Evolutionary conservation across 1,284 basidiomycete genomes (phyloP), one percentile per base, ranked within the genome.

Genomic region (Boletus sp.): DNA sequence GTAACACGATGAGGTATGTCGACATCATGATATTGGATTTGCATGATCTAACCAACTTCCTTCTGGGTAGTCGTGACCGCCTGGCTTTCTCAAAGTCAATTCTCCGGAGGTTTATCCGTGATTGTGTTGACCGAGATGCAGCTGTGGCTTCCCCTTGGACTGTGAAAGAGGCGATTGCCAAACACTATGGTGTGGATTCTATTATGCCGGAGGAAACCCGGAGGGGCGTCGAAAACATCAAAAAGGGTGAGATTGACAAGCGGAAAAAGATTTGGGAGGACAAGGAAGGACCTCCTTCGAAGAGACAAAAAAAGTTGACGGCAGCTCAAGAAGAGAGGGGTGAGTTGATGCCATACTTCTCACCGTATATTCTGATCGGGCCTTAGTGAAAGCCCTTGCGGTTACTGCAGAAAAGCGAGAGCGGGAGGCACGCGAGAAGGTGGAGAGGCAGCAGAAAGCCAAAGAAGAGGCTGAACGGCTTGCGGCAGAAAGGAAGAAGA

Each of bases 51-150:
- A 53, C 48, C 37, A 17, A 46, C 22, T 20, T 41, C 33, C 33
- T 19, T 51, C 20, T 42, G n/a, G 8, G 45, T 57, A 94, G 91
- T 63, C 91, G 95, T 52, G 95, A 99, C 67, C 89, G 94, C 49
- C 78, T 94, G 29, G 85, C 90, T 17, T 98, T 97, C 70, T 95
- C 92, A 36, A 96, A 97, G 67, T 93, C 94, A 13, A 95, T 98
- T 58, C 78, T 99, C 25, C 91, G 94, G 55, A 88, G 94, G 32
- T 98, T 95, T 70, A 88, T 99, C 44, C 87, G 91, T 52, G 95
- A 98, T 62, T 94, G 91, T 61, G 85, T 98, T 4, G 82, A 88
- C 57, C 84, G 95, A 41, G 93, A 95, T 52, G 78, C 93, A 12
- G 88, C 91, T 16, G 86, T 95, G 32, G 93, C 90, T 27, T 91